A percentile compares a stretch with the other conserved stretches of the same genome.
phyloP scores from a whole-genome alignment of 2,329 filamentous ascomycete genomes.

The Bipolaris victoriae region DNA sequence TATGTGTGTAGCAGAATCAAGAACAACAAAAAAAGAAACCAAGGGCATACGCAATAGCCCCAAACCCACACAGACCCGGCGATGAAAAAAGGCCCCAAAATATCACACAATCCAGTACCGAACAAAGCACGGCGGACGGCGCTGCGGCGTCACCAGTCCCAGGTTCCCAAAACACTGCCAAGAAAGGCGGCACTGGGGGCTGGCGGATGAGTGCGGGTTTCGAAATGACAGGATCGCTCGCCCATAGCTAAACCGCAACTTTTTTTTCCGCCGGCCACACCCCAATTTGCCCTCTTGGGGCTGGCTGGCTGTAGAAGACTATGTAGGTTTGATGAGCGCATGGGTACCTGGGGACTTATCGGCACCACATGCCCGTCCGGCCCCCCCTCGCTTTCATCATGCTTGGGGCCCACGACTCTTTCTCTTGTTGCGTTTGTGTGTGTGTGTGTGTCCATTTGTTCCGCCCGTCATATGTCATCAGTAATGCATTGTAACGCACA shows the following conservation, averaged over 20 bases:
- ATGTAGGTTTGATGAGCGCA: slow-evolving; percentile 46
- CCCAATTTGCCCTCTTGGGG: too few species aligned
- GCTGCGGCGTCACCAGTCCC: slow-evolving; percentile 17
- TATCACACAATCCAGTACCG: slow-evolving; percentile 24
- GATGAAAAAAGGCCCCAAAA: too few species aligned
- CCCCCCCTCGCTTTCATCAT: slow-evolving; percentile 13
- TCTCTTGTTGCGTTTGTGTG: background rate
- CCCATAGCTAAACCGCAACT: slow-evolving; percentile 35
- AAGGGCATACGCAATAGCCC: slow-evolving; percentile 36
- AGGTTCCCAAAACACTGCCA: slow-evolving; percentile 43
- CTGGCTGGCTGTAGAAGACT: too few species aligned
- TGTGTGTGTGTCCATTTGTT: background rate
- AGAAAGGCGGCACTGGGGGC: slow-evolving; percentile 29
- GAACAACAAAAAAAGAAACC: too few species aligned
- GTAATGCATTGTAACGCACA: slow-evolving; percentile 21
- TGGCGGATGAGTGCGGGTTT: slow-evolving; percentile 28
- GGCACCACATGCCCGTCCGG: slow-evolving; percentile 34
- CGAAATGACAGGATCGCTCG: slow-evolving; percentile 44
- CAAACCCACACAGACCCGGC: too few species aligned
- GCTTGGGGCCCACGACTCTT: background rate
- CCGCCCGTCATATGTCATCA: slow-evolving; percentile 8
- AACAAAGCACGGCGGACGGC: slow-evolving; percentile 14
- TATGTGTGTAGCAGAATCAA: too few species aligned
- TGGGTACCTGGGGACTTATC: slow-evolving; percentile 35
- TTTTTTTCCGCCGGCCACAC: slow-evolving; percentile 31